Base-by-base conservation (phyloP, 805 yeast genomes). In the Suhomyces sp. region DNA sequence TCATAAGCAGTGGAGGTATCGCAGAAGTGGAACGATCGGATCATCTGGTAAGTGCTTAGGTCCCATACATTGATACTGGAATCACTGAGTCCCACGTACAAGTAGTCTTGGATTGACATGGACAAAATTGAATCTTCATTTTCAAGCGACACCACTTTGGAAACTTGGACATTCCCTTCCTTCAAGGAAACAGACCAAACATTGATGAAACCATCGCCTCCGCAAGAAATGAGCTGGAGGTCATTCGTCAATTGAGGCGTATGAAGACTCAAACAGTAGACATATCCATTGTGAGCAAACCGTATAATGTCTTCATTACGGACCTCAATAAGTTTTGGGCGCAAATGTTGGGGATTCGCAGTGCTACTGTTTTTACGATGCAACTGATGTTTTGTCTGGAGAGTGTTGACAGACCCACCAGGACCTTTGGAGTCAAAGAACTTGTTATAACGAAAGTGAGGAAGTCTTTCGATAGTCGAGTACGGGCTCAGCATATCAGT, bases 351-450 rank as follows among this genome's bases (percentile, higher is more conserved):
- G 5, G 31, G 31, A 27, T 31, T 20, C 20, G 49, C 51, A 10
- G 41, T 54, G 35, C 56, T 57, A 39, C 53, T 35, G 29, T 58
- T 57, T 37, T 51, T 57, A 46, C 57, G 52, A 33, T 59, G 59
- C 33, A 56, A 49, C 41, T 59, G 62, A 44, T 64, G 70, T 48
- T 63, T 64, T 6, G 66, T 56, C 53, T 67, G 75, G 17, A 66
- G 59, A 12, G 59, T 51, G 47, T 65, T 69, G 17, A 68, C 51
- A 15, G 71, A 72, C 4, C 91, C 93, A 1, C 93, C 86, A 0
- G 96, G 94, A 0, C 97, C 97, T 47, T 75, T 77, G 2, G 97
- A 92, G 65, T 93, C 97, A 65, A 94, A 93, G 60, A 93, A 94
- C 60, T 82, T 83, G 66, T 89, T 89, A 63, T 81, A 90, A 58